Base-by-base conservation (phyloP, 805 yeast genomes). In the Candida dendrica region DNA sequence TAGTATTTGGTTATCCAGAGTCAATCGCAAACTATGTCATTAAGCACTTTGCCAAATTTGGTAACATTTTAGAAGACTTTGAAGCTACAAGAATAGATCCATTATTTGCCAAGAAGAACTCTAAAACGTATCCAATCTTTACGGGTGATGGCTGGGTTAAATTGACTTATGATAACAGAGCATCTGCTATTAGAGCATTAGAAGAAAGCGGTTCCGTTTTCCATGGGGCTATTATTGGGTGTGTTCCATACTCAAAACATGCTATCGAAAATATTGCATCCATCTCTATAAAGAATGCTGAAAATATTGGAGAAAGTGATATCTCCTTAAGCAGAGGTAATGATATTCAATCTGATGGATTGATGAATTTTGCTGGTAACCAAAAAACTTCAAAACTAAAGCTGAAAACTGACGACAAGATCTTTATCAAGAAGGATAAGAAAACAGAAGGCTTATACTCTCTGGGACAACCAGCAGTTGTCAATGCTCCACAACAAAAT, bases 131-230 rank as follows among this genome's bases (percentile, higher is more conserved):
- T 55, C 95, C 96, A 3, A 81, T 91, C 8, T 84, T 78, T 61
- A 74, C 90, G 11, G 98, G 98, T 1, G 75, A 79, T 37, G 80
- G 86, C 33, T 91, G 98, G 98, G 79, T 90, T n/a, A 85, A 89
- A 56, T 59, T 91, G 41, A 90, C 97, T 3, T 93, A 78, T 60
- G 83, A 79, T 43, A 81, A 80, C 44, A 75, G 84, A 7, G 67
- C 81, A 2, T 74, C 90, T 9, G 96, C 95, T 2, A 60, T 77
- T 15, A 78, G 95, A 42, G 96, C 98, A 0, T 65, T 90, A 36
- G 80, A 84, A 48, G 96, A 89, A 55, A 85, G 87, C 56, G 95
- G 95, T 4, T 60, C 71, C 11, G 72, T 80, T 6, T 75, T 82
- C 53, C 84, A 81, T 41, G 91, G 86, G 1, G 67, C 72, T 20